A percentile compares a stretch with the other conserved stretches of the same genome.
Evolutionary conservation across 768 basidiomycete genomes (phyloP).

Genomic region (Trametes maxima): DNA sequence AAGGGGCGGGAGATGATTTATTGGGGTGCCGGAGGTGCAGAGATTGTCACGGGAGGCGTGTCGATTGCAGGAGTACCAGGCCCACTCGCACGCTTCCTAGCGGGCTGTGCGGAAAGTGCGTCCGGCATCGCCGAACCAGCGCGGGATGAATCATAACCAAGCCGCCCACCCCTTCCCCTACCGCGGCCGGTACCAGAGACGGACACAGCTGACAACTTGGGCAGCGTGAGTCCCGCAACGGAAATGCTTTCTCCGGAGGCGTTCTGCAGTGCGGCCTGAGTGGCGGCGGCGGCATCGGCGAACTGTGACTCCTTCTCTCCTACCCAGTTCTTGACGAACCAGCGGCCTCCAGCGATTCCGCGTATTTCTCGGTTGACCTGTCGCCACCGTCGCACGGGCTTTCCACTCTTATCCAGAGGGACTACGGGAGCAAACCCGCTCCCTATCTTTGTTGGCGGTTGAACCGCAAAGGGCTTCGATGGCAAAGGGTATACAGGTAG

Average conservation of each 20-base stretch:
- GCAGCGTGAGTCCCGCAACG: slow-evolving; percentile 21
- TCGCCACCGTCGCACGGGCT: slow-evolving; percentile 72
- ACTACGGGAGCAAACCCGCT: slow-evolving; percentile 70
- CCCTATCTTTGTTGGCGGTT: slow-evolving; percentile 76
- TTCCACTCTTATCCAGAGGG: slow-evolving; percentile 64
- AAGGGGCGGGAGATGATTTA: too few species aligned
- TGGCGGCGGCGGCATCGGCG: slow-evolving; percentile 34
- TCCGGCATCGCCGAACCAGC: slow-evolving; percentile 29
- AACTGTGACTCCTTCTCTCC: slow-evolving; percentile 79
- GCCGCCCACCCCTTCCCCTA: slow-evolving; percentile 12
- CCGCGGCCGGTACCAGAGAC: slow-evolving; percentile 21
- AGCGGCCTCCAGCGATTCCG: slow-evolving; percentile 82
- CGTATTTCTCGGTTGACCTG: slow-evolving; percentile 74
- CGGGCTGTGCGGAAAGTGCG: slow-evolving; percentile 21
- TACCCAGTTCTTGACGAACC: slow-evolving; percentile 83
- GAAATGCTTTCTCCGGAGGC: slow-evolving; percentile 17
- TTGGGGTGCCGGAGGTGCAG: too few species aligned
- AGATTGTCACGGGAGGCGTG: too few species aligned
- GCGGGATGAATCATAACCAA: slow-evolving; percentile 26
- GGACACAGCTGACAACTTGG: slow-evolving; percentile 26
- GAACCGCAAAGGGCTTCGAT: slow-evolving; percentile 82
- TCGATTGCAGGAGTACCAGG: too few species aligned
- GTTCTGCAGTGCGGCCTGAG: slow-evolving; percentile 21
- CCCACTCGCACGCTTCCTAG: slow-evolving; percentile 26
- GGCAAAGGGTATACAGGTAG: slow-evolving; percentile 79